Conservation (phyloP, 306 rosid genomes). For the Lupinus albus region DNA sequence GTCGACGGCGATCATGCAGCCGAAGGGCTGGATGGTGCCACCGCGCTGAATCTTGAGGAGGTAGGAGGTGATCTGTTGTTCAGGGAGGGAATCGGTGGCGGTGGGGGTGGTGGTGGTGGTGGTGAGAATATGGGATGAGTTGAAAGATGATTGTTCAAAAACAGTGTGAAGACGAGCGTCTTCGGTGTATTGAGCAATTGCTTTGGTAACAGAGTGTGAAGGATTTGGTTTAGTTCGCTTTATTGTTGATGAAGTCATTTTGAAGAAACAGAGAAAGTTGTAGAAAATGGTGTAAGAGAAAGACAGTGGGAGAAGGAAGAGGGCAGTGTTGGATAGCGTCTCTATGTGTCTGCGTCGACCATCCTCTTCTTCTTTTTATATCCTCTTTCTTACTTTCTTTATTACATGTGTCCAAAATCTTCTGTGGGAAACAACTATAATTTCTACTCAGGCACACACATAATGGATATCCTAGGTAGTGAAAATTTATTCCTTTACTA, state of each 20-base stretch:
- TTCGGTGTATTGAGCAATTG: slow-evolving; percentile 88
- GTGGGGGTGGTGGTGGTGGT: slow-evolving; percentile 46
- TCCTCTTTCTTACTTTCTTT: too few species aligned
- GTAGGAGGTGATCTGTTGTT: slow-evolving; percentile 79
- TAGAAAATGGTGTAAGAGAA: too few species aligned
- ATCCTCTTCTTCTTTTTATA: too few species aligned
- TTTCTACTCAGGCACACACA: too few species aligned
- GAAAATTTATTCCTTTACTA: too few species aligned
- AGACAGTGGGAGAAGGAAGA: too few species aligned
- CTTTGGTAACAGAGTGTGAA: slow-evolving; percentile 56
- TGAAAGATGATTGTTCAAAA: slow-evolving; percentile 77
- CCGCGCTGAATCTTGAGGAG: slow-evolving; percentile 81
- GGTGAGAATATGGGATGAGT: slow-evolving; percentile 69
- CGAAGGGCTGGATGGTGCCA: slow-evolving; percentile 84
- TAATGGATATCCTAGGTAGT: too few species aligned
- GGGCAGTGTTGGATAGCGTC: too few species aligned
- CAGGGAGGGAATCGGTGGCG: slow-evolving; percentile 53
- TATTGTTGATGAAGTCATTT: background rate
- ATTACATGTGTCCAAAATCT: too few species aligned
- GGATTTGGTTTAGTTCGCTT: background rate
- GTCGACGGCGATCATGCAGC: slow-evolving; percentile 73
- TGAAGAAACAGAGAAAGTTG: too few species aligned
- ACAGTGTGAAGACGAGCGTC: slow-evolving; percentile 95
- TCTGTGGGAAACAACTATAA: too few species aligned
- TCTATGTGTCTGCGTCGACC: too few species aligned